These are phyloP conservation scores for Butyriboletus loyo DNA, from an alignment of 768 basidiomycete genomes.

Conservation along the genomic window DNA sequence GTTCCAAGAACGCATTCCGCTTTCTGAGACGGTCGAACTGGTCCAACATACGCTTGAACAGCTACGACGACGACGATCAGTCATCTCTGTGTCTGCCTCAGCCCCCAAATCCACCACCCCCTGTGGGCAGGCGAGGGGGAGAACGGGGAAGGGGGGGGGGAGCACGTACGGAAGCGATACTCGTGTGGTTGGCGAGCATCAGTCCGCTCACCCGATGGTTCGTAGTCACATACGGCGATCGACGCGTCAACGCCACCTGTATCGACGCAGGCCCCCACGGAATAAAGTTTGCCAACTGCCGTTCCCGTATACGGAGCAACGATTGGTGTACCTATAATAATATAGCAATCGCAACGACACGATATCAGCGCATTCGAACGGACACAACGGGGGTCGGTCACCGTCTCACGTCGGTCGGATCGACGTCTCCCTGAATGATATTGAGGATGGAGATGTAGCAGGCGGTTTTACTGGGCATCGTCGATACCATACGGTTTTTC, in stretches of 20 bases:
- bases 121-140: too few species aligned
- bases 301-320: slow-evolving; percentile 91
- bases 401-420: slow-evolving; percentile 82
- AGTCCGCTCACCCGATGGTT: slow-evolving; percentile 95
- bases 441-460: slow-evolving; percentile 98
- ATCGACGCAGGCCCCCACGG: slow-evolving; percentile 99
- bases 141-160: background rate
- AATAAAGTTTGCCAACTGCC: slow-evolving; percentile 95
- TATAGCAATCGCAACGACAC: slow-evolving; percentile 25
- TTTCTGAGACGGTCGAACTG: slow-evolving; percentile 87
- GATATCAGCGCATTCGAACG: background rate
- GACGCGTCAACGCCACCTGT: slow-evolving; percentile 92
- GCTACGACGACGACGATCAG: slow-evolving; percentile 38
- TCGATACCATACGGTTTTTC: slow-evolving; percentile 98
- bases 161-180: slow-evolving; percentile 83
- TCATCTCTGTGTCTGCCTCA: background rate
- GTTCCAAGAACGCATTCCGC: slow-evolving; percentile 93
- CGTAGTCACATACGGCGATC: slow-evolving; percentile 82
- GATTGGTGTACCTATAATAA: slow-evolving; percentile 87
- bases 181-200: slow-evolving; percentile 99
- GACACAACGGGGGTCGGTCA: background rate
- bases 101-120: too few species aligned
- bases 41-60: slow-evolving; percentile 94
- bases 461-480: slow-evolving; percentile 83
- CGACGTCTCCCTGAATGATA: slow-evolving; percentile 98